Evolutionary conservation across 1,284 basidiomycete species (phyloP).

Genomic region (Rhodotorula sp.): DNA sequence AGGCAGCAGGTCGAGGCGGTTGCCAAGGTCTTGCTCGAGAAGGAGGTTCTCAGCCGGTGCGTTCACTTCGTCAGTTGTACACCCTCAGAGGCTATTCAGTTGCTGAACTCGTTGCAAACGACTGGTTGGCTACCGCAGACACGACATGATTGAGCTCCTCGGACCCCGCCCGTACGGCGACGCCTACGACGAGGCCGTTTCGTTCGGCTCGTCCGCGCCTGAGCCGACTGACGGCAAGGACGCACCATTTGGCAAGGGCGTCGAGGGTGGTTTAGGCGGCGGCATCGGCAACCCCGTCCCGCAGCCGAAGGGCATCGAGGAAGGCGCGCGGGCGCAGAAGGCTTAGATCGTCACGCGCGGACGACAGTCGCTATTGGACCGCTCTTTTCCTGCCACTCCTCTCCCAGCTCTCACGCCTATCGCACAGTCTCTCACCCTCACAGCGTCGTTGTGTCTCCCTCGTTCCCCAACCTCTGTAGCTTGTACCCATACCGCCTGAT

Average conservation of each 20-base stretch:
- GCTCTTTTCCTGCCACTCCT: too few relatives aligned
- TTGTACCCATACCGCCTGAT: too few relatives aligned
- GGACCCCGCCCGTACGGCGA: slow-evolving; percentile 74
- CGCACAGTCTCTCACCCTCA: too few relatives aligned
- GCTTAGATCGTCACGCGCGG: too few relatives aligned
- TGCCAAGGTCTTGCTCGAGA: slow-evolving; percentile 80
- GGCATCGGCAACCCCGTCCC: slow-evolving; percentile 24
- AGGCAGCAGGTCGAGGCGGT: slow-evolving; percentile 91
- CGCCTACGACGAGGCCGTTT: slow-evolving; percentile 13
- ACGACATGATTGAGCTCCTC: slow-evolving; percentile 82
- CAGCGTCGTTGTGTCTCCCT: too few relatives aligned
- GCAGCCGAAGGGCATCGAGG: slow-evolving; percentile 23
- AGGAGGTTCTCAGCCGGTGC: slow-evolving; percentile 89
- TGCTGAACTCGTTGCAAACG: too few relatives aligned
- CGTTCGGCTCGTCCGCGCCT: slow-evolving; percentile 12
- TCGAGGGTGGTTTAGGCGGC: slow-evolving; percentile 33
- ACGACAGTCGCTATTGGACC: too few relatives aligned
- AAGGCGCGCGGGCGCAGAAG: slow-evolving; percentile 8
- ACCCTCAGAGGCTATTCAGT: too few relatives aligned
- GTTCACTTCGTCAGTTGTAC: too few relatives aligned
- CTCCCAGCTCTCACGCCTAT: too few relatives aligned
- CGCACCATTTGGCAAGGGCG: slow-evolving; percentile 19
- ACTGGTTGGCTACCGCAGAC: slow-evolving; percentile 53
- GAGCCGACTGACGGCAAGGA: background rate
- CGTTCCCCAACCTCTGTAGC: too few relatives aligned